A percentile compares a stretch with the other conserved stretches of the same genome.
These are phyloP conservation scores for Penicillium mononematosum DNA, from an alignment of 495 filamentous ascomycete genomes.

Conservation along the genomic window DNA sequence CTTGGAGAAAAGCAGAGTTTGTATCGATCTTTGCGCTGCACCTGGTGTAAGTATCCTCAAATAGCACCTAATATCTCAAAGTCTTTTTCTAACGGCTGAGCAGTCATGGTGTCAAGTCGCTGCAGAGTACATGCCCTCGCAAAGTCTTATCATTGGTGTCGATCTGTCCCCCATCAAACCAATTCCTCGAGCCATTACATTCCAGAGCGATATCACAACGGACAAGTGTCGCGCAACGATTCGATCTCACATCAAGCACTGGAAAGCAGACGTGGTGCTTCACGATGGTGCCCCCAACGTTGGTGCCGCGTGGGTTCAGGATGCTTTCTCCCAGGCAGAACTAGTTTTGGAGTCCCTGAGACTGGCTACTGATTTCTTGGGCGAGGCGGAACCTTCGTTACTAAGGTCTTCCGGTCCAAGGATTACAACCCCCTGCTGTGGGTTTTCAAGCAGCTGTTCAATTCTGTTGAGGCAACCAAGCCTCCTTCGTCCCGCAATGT, in stretches of 20 bases:
- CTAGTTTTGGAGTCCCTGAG: slow-evolving; percentile 89
- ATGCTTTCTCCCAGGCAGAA: slow-evolving; percentile 97
- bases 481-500: slow-evolving; percentile 94
- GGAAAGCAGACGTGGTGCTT: slow-evolving; percentile 96
- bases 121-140: slow-evolving; percentile 87
- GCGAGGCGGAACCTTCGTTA: slow-evolving; percentile 90
- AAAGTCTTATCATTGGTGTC: slow-evolving; percentile 89
- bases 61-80: neutral
- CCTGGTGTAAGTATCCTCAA: slow-evolving; percentile 67
- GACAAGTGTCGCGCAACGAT: slow-evolving; percentile 96
- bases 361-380: slow-evolving; percentile 89
- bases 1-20: slow-evolving; percentile 91
- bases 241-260: slow-evolving; percentile 85
- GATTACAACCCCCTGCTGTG: slow-evolving; percentile 95
- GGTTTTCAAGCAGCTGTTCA: slow-evolving; percentile 97
- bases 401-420: slow-evolving; percentile 97
- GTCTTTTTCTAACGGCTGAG: slow-evolving; percentile 27
- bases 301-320: slow-evolving; percentile 96
- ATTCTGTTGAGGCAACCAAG: slow-evolving; percentile 93
- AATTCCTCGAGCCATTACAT: slow-evolving; percentile 87
- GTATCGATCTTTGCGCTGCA: slow-evolving; percentile 95
- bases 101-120: slow-evolving; percentile 98
- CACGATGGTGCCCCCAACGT: slow-evolving; percentile 99
- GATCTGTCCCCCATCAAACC: slow-evolving; percentile 95
- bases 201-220: slow-evolving; percentile 97